Percentiles rank a stretch among this genome's conserved stretches.
Evolutionary conservation across 2,329 filamentous ascomycete genomes (phyloP).

Genomic region (Epichloe baconii): DNA sequence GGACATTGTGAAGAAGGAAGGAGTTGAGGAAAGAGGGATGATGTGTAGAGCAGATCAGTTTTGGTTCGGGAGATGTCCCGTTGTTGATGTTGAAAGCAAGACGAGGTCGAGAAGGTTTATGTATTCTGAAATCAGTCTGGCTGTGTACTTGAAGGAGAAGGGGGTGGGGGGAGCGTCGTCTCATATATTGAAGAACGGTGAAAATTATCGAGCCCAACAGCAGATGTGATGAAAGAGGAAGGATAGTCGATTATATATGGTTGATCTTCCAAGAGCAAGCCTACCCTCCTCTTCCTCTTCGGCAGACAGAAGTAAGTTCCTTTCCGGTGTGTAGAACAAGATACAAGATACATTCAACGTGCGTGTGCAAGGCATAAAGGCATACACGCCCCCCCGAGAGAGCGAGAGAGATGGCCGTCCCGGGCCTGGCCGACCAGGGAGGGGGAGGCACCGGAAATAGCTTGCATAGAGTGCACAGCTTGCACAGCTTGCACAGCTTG

Average conservation of each 20-base stretch:
- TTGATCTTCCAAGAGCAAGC: not conserved
- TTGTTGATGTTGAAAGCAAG: not conserved
- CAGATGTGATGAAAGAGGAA: not conserved
- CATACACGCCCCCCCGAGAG: not conserved
- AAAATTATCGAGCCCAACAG: conserved; percentile 1
- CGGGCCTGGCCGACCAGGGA: not conserved
- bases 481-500: no score
- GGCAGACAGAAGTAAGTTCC: not conserved
- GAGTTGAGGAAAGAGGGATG: no score
- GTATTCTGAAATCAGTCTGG: not conserved
- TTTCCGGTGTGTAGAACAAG: not conserved
- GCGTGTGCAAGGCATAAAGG: not conserved
- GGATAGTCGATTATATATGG: conserved; percentile 4
- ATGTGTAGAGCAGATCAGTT: no score
- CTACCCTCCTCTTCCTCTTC: not conserved
- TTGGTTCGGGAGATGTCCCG: no score
- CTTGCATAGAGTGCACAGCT: not conserved
- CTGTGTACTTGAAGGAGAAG: not conserved
- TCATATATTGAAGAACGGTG: not conserved
- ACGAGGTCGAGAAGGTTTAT: not conserved
- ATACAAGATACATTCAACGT: not conserved
- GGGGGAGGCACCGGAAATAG: conserved; percentile 4
- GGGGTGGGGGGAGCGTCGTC: not conserved
- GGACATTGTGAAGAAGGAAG: conserved; percentile 17
- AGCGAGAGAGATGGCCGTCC: not conserved